Percentiles rank a stretch among this genome's conserved stretches.
Evolutionary conservation across 2,329 filamentous ascomycete species (phyloP).

Genomic region (Penicillium sp.): DNA sequence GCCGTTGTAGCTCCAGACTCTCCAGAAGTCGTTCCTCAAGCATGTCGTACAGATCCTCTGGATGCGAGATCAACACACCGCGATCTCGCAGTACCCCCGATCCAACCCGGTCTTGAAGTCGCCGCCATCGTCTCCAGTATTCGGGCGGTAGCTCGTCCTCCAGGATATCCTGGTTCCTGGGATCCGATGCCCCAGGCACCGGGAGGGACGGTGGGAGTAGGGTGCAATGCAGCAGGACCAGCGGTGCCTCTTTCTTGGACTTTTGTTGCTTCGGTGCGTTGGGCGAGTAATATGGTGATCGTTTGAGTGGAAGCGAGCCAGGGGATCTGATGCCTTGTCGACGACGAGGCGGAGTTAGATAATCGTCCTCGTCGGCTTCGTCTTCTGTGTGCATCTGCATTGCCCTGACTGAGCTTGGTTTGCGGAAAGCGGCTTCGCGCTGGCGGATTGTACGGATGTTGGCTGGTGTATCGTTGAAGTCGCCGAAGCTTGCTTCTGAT

Average conservation of each 20-base stretch:
- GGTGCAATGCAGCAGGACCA: conserved; percentile 62
- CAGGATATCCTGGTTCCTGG: conserved; percentile 45
- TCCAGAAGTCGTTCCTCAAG: conserved; percentile 63
- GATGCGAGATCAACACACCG: conserved; percentile 62
- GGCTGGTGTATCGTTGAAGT: conserved; percentile 21
- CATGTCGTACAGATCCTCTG: conserved; percentile 61
- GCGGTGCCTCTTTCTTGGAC: conserved; percentile 51
- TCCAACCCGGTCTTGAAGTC: conserved; percentile 54
- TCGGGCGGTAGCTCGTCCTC: conserved; percentile 50
- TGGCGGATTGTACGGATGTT: conserved; percentile 32
- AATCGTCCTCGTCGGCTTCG: conserved; percentile 42
- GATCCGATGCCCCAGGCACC: conserved; percentile 40
- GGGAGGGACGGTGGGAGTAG: conserved; percentile 55
- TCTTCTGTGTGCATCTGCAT: conserved; percentile 47
- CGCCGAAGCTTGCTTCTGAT: conserved; percentile 23
- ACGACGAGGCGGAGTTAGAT: conserved; percentile 36
- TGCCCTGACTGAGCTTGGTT: conserved; percentile 47
- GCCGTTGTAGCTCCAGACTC: conserved; percentile 56
- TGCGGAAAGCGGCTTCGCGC: conserved; percentile 42
- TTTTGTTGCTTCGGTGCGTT: conserved; percentile 32
- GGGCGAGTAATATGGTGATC: conserved; percentile 38
- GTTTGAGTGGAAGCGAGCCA: conserved; percentile 32
- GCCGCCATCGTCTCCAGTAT: conserved; percentile 49
- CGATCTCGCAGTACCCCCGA: conserved; percentile 57
- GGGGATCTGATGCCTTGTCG: conserved; percentile 33